Evolutionary conservation across 345 rosid genomes (phyloP).

Genomic region (Lepidium didymum): DNA sequence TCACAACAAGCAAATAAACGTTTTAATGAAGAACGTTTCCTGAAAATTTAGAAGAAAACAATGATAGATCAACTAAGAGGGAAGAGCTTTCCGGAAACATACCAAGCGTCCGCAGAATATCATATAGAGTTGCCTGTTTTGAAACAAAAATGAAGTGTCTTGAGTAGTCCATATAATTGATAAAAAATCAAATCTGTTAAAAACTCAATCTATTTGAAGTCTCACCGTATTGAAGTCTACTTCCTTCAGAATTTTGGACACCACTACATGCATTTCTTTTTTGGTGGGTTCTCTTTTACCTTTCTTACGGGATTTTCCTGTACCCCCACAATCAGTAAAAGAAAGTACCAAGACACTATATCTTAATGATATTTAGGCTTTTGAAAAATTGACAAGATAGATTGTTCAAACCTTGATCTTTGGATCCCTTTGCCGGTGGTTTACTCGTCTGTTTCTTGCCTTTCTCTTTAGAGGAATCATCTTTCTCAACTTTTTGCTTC

Average conservation of each 20-base stretch:
- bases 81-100: conserved; percentile 7
- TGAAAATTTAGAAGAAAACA: neutral
- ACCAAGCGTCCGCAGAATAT: conserved; percentile 85
- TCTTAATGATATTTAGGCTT: neutral
- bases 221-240: conserved; percentile 96
- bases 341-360: neutral
- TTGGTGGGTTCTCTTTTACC: conserved; percentile 60
- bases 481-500: conserved; percentile 19
- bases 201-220: neutral
- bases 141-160: conserved; percentile 1
- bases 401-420: conserved; percentile 51
- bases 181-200: neutral
- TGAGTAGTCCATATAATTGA: neutral
- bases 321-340: conserved; percentile 26
- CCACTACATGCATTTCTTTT: conserved; percentile 75
- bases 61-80: neutral
- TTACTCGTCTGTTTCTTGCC: conserved; percentile 54
- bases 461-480: conserved; percentile 26
- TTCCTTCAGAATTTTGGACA: conserved; percentile 74
- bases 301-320: conserved; percentile 55
- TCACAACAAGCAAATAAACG: neutral
- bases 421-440: conserved; percentile 41
- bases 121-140: conserved; percentile 86
- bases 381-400: neutral
- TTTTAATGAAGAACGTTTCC: neutral